Conservation (phyloP, 805 yeast genomes). For the Candida pini region DNA sequence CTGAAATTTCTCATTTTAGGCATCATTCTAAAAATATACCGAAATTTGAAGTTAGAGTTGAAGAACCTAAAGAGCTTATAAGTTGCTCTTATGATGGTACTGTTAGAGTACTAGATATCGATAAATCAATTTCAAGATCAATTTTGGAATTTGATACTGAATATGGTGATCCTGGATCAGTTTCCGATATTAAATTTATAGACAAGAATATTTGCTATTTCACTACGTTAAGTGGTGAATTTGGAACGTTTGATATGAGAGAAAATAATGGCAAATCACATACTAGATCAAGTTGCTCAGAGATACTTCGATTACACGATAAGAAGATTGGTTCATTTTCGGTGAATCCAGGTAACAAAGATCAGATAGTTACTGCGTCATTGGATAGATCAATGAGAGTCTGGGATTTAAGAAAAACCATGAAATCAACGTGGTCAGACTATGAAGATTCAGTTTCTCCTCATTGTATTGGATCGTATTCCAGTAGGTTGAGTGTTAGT, state of each 20-base stretch:
- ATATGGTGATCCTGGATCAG: conserved; percentile 54
- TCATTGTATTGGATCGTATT: conserved; percentile 52
- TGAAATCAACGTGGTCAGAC: conserved; percentile 51
- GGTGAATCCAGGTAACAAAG: conserved; percentile 60
- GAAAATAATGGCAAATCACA: conserved; percentile 16
- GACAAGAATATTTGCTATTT: conserved; percentile 57
- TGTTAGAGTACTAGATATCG: conserved; percentile 64
- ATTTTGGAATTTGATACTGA: conserved; percentile 50
- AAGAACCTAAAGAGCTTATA: conserved; percentile 45
- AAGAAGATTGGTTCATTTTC: conserved; percentile 90
- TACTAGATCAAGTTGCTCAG: conserved; percentile 8
- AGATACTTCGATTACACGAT: conserved; percentile 64
- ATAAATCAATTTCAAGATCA: conserved; percentile 54
- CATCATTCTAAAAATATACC: conserved; percentile 76
- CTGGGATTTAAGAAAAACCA: conserved; percentile 74
- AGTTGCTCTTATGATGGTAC: conserved; percentile 88
- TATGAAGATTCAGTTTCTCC: conserved; percentile 43
- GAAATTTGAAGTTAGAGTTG: conserved; percentile 43
- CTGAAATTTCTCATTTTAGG: conserved; percentile 57
- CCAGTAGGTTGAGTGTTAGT: conserved; percentile 75
- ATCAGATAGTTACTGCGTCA: conserved; percentile 82
- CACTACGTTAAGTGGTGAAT: conserved; percentile 76
- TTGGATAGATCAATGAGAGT: conserved; percentile 77
- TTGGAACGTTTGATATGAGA: conserved; percentile 70
- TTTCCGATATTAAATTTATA: conserved; percentile 66